Evolutionary conservation across 1,284 basidiomycete genomes (phyloP), one percentile per base, ranked within the genome.

Genomic region (Somion occarium): DNA sequence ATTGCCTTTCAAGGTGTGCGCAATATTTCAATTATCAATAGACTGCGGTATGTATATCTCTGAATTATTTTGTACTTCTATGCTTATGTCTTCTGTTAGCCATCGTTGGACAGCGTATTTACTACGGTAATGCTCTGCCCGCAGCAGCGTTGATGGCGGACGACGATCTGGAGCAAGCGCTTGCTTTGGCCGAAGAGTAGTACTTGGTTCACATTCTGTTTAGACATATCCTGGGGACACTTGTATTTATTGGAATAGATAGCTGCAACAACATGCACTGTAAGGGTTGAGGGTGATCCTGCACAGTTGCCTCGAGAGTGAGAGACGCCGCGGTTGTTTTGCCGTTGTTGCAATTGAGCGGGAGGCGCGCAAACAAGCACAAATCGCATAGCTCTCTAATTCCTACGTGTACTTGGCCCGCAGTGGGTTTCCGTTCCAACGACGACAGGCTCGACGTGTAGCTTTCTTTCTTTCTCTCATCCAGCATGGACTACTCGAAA

Each of bases 1-100:
- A 1, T 61, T 91, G 49, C 89, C 88, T 58, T 92, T 91, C 72
- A 84, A 85, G 66, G 78, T 82, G 25, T 91, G 90, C 59, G 83
- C 87, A 1, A 74, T 91, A 52, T 91, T 92, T 63, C 90, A 92
- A 61, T 67, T 92, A 44, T 86, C 85, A 2, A 69, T 91, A 38
- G 89, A 92, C 64, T 66, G 78, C 57, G 84, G 88, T 42, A 19
- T 30, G 20, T 18, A 11, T 22, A 44, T 45, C 30, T 15, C 30
- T 34, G 30, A 7, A 41, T 49, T 50, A 13, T 41, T 24, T 48
- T 49, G 44, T 46, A 52, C 45, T 25, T 23, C 38, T 45, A 56
- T 49, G 54, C 45, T 48, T 41, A 44, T n/a, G 38, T 55, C 50
- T 30, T 19, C 24, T 3, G 5, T 54, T 57, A 87, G 89, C 76